phyloP scores from a whole-genome alignment of 2,329 filamentous ascomycete genomes.

The Fusarium pininemorale region DNA sequence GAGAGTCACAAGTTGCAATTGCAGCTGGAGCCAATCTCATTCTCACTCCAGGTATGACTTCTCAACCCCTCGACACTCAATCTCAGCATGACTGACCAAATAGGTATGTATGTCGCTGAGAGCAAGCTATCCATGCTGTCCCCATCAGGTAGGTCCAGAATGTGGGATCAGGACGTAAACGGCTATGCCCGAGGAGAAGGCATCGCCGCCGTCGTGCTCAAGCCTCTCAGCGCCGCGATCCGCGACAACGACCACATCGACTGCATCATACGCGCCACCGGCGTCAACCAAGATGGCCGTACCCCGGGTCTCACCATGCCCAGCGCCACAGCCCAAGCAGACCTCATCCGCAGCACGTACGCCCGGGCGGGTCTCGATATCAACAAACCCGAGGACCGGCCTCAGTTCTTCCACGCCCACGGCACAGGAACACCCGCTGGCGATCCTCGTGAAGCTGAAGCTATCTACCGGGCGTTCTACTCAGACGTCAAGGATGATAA shows the following conservation, averaged over 20 bases:
- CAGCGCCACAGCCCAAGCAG: not conserved
- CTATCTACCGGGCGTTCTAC: not conserved
- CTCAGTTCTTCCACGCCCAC: not conserved
- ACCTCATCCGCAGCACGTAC: not conserved
- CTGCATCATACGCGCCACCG: not conserved
- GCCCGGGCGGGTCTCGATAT: not conserved
- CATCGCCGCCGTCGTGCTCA: not conserved
- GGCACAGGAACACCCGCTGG: not conserved
- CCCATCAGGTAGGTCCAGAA: not conserved
- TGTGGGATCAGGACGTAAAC: not conserved
- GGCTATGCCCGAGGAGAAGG: not conserved
- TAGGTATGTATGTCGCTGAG: not conserved
- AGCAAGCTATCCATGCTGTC: not conserved
- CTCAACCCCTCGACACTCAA: too few relatives aligned
- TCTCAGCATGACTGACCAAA: too few relatives aligned
- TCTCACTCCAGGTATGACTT: not conserved
- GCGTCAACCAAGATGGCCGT: not conserved
- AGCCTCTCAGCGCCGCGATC: not conserved
- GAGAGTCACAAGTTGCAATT: not conserved
- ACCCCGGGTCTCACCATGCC: not conserved
- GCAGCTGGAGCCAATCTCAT: not conserved
- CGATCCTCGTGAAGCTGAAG: not conserved
- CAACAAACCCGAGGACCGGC: accelerated
- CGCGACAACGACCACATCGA: not conserved
- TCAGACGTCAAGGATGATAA: not conserved